A percentile compares a stretch with the other conserved stretches of the same genome.
Evolutionary conservation across 306 rosid species (phyloP).

Genomic region (Fragaria vesca): DNA sequence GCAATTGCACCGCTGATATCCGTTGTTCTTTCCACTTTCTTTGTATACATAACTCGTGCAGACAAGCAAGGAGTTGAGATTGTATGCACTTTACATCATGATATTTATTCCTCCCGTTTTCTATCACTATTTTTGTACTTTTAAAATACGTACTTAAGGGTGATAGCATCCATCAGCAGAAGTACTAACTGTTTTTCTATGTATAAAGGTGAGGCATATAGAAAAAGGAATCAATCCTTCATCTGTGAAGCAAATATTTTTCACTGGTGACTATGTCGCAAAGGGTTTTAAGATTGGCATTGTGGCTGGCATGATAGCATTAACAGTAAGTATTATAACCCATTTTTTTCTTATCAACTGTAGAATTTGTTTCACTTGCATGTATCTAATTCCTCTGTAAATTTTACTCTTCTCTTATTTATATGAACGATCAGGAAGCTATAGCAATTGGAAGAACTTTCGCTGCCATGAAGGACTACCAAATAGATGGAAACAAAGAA

Average conservation of each 20-base stretch:
- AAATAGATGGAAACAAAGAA: constrained; percentile 94
- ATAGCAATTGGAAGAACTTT: constrained; percentile 95
- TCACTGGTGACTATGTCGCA: constrained; percentile 60
- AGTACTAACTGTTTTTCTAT: constrained; percentile 15
- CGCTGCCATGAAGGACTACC: constrained; percentile 94
- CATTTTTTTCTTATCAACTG: constrained; percentile 26
- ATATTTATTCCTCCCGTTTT: constrained; percentile 3
- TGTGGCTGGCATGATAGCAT: constrained; percentile 83
- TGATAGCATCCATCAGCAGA: neutral
- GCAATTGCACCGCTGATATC: constrained; percentile 93
- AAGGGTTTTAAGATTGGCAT: constrained; percentile 78
- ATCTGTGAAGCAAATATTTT: constrained; percentile 61
- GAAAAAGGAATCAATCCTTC: constrained; percentile 87
- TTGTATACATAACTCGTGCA: constrained; percentile 85
- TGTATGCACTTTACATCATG: constrained; percentile 44
- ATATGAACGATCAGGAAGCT: constrained; percentile 65
- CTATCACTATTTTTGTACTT: neutral
- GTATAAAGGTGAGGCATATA: constrained; percentile 68
- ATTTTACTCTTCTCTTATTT: neutral
- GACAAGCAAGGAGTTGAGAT: constrained; percentile 83
- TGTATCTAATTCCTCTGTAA: constrained; percentile 11
- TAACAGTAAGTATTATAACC: constrained; percentile 62
- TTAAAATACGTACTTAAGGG: neutral
- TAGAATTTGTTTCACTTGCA: constrained; percentile 10
- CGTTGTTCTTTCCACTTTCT: constrained; percentile 73